These are phyloP conservation scores for Ascochyta pisi DNA, from an alignment of 2,329 filamentous ascomycete genomes.

Conservation along the genomic window DNA sequence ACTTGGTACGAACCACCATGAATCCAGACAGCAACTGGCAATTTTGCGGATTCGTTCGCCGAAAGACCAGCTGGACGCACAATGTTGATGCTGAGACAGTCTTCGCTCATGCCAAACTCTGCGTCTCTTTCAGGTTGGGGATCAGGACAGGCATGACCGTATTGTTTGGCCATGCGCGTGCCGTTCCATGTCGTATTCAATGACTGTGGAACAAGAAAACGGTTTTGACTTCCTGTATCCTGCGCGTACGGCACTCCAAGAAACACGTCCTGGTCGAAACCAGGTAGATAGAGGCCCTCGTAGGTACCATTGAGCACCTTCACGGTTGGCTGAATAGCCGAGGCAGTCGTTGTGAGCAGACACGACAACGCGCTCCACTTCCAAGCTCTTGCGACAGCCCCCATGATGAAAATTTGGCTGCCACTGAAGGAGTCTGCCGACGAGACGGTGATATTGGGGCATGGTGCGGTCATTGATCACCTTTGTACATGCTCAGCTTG, in stretches of 20 bases:
- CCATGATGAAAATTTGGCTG: conserved; percentile 18
- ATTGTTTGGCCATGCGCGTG: conserved; percentile 49
- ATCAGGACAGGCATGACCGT: conserved; percentile 53
- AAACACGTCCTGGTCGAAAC: conserved; percentile 55
- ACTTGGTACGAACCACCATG: conserved; percentile 59
- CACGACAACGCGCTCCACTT: conserved; percentile 22
- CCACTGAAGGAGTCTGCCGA: not conserved
- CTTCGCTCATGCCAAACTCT: conserved; percentile 57
- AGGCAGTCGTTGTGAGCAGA: conserved; percentile 20
- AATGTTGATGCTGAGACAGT: conserved; percentile 69
- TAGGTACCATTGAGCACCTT: conserved; percentile 46
- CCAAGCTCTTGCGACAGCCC: conserved; percentile 26
- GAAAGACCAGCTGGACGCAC: conserved; percentile 60
- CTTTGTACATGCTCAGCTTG: conserved; percentile 19
- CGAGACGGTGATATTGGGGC: not conserved
- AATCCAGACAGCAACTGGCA: conserved; percentile 69
- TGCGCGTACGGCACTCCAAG: conserved; percentile 64
- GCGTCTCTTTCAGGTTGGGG: conserved; percentile 28
- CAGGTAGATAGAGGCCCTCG: conserved; percentile 40
- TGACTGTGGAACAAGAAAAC: conserved; percentile 60
- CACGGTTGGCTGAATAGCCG: conserved; percentile 33
- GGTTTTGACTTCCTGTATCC: conserved; percentile 59
- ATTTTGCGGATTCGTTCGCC: conserved; percentile 46
- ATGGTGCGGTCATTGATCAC: not conserved
- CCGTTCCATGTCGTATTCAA: conserved; percentile 56